Evolutionary conservation across 495 filamentous ascomycete genomes (phyloP).

Genomic region (Bathelium albidoporum): DNA sequence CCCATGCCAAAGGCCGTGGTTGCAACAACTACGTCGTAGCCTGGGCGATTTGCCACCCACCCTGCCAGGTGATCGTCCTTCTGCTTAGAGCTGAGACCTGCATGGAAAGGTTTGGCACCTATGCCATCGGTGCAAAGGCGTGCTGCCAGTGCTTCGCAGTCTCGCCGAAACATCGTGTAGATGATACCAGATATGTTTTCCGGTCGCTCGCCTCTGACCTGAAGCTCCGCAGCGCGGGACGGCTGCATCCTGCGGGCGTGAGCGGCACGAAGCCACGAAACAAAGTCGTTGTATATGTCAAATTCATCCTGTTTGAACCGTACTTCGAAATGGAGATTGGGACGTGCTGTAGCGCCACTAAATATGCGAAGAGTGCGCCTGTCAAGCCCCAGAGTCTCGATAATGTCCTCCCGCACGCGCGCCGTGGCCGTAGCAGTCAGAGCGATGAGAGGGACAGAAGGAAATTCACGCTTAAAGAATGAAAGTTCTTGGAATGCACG

Average conservation of each 20-base stretch:
- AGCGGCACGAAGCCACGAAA: constrained; percentile 61
- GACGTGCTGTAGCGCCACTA: constrained; percentile 65
- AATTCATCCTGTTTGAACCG: constrained; percentile 68
- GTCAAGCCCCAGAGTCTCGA: constrained; percentile 60
- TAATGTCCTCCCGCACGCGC: constrained; percentile 68
- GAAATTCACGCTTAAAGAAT: constrained; percentile 74
- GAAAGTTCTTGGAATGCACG: constrained; percentile 78
- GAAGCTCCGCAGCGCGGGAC: constrained; percentile 40
- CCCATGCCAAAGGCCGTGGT: constrained; percentile 98
- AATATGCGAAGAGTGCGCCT: constrained; percentile 54
- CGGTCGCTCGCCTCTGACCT: constrained; percentile 39
- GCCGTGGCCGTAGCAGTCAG: constrained; percentile 83
- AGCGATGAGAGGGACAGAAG: constrained; percentile 78
- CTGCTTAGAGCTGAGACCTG: constrained; percentile 47
- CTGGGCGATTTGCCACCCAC: constrained; percentile 64
- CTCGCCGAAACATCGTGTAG: constrained; percentile 70
- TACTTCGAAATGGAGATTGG: constrained; percentile 87
- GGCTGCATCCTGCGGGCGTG: constrained; percentile 50
- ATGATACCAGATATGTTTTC: constrained; percentile 74
- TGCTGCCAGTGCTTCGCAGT: constrained; percentile 64
- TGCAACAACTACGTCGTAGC: constrained; percentile 85
- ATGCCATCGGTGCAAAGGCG: constrained; percentile 51
- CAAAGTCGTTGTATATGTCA: constrained; percentile 57
- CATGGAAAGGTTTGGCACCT: constrained; percentile 62
- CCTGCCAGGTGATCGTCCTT: constrained; percentile 55